Conservation (phyloP, 2,329 filamentous ascomycete genomes). For the Paracoccidioides lutzii region DNA sequence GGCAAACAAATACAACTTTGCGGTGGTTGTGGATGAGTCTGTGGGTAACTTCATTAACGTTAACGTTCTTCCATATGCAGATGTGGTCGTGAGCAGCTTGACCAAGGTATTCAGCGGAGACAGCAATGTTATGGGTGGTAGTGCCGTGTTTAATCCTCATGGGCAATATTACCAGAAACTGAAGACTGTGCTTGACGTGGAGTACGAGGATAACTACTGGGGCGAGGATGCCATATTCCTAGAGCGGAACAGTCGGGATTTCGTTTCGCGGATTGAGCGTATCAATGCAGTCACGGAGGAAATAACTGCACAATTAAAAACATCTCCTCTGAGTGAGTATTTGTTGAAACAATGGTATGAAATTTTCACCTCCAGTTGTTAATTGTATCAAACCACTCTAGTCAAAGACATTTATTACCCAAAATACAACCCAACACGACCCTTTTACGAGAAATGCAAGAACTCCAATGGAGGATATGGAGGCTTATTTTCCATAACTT, state of each 20-base stretch:
- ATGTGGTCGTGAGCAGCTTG: constrained; percentile 85
- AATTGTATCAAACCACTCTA: constrained; percentile 7
- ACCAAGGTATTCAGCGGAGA: constrained; percentile 97
- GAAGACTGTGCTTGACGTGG: constrained; percentile 49
- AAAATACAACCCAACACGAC: constrained; percentile 56
- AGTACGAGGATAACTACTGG: constrained; percentile 88
- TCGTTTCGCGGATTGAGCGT: constrained; percentile 64
- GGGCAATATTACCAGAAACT: constrained; percentile 57
- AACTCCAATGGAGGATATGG: constrained; percentile 72
- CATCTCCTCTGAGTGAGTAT: constrained; percentile 39
- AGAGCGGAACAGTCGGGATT: constrained; percentile 92
- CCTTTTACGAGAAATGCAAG: constrained; percentile 66
- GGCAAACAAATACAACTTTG: constrained; percentile 75
- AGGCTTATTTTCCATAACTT: constrained; percentile 73
- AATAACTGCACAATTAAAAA: constrained; percentile 58
- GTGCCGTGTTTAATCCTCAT: constrained; percentile 51
- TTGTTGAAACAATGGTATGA: neutral
- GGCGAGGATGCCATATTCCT: constrained; percentile 87
- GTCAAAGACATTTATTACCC: constrained; percentile 82
- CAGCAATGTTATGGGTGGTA: constrained; percentile 95
- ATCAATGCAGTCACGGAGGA: constrained; percentile 78
- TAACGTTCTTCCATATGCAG: constrained; percentile 77
- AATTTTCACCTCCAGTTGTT: neutral
- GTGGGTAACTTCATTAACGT: constrained; percentile 95
- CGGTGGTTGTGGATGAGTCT: constrained; percentile 86